These are phyloP conservation scores for Trichothecium sympodiale DNA, from an alignment of 2,329 filamentous ascomycete genomes.

Conservation along the genomic window DNA sequence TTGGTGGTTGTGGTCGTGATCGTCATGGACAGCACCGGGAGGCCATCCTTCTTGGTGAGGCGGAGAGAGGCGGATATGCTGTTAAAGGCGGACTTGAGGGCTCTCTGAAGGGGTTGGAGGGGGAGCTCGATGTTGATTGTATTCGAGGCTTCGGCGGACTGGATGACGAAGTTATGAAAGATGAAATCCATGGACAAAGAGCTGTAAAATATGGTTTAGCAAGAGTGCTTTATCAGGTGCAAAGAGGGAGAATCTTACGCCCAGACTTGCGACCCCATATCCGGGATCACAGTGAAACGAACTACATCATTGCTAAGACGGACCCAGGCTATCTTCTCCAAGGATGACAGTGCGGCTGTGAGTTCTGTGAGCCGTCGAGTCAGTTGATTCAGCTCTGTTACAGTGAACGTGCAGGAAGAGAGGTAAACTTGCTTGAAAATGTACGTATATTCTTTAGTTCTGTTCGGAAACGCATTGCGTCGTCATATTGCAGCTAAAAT, in stretches of 20 bases:
- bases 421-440: constrained; percentile 42
- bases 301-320: constrained; percentile 78
- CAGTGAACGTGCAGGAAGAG: not conserved
- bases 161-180: constrained; percentile 74
- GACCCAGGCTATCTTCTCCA: constrained; percentile 82
- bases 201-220: constrained; percentile 19
- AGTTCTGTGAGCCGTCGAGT: constrained; percentile 35
- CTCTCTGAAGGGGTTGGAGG: constrained; percentile 75
- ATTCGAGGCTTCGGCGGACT: constrained; percentile 72
- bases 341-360: constrained; percentile 49
- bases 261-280: constrained; percentile 94
- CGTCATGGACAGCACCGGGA: constrained; percentile 80
- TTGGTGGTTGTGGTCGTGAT: constrained; percentile 61
- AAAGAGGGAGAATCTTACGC: constrained; percentile 45
- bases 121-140: constrained; percentile 95
- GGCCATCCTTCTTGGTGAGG: constrained; percentile 82
- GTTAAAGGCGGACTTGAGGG: constrained; percentile 78
- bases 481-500: not conserved
- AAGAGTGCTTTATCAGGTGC: constrained; percentile 4
- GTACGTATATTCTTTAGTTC: constrained; percentile 56
- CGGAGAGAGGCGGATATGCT: constrained; percentile 75
- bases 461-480: constrained; percentile 53
- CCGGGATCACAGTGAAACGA: constrained; percentile 91
- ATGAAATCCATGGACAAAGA: constrained; percentile 66
- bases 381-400: constrained; percentile 1